phyloP scores from a whole-genome alignment of 805 yeast genomes.

The Saturnispora sekii region DNA sequence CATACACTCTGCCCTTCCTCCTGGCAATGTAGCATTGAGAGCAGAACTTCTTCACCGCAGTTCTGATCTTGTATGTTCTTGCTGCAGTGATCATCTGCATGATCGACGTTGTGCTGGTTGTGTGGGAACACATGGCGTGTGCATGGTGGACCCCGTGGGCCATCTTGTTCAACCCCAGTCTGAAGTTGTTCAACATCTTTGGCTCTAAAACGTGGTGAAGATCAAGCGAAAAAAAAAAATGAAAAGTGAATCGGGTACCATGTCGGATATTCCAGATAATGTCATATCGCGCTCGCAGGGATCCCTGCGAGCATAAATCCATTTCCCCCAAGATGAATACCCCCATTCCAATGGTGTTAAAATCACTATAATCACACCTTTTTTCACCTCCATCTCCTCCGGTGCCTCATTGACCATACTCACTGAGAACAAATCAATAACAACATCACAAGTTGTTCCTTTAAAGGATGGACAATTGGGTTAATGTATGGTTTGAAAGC shows the following conservation, averaged over 20 bases:
- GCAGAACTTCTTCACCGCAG: slow-evolving; percentile 91
- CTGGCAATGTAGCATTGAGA: slow-evolving; percentile 85
- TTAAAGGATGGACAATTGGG: slow-evolving; percentile 11
- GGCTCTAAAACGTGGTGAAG: background rate
- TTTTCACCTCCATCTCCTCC: background rate
- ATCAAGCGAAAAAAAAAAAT: background rate
- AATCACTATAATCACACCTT: background rate
- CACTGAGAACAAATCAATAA: background rate
- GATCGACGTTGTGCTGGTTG: slow-evolving; percentile 9
- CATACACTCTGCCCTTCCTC: slow-evolving; percentile 90
- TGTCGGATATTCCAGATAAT: too few species aligned
- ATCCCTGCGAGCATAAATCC: background rate
- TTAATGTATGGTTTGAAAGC: slow-evolving; percentile 2
- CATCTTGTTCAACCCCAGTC: slow-evolving; percentile 18
- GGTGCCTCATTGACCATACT: too few species aligned
- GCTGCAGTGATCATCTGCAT: slow-evolving; percentile 15
- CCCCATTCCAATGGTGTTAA: background rate
- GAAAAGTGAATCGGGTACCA: too few species aligned
- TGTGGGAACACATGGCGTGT: slow-evolving; percentile 7
- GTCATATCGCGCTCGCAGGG: background rate
- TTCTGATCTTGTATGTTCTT: slow-evolving; percentile 83
- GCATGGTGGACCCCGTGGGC: slow-evolving; percentile 9
- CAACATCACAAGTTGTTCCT: background rate
- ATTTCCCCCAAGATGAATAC: background rate
- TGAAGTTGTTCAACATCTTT: slow-evolving; percentile 21